A percentile compares a stretch with the other conserved stretches of the same genome.
These are phyloP conservation scores for Colletotrichum nymphaeae DNA, from an alignment of 2,329 filamentous ascomycete species.

Conservation along the genomic window DNA sequence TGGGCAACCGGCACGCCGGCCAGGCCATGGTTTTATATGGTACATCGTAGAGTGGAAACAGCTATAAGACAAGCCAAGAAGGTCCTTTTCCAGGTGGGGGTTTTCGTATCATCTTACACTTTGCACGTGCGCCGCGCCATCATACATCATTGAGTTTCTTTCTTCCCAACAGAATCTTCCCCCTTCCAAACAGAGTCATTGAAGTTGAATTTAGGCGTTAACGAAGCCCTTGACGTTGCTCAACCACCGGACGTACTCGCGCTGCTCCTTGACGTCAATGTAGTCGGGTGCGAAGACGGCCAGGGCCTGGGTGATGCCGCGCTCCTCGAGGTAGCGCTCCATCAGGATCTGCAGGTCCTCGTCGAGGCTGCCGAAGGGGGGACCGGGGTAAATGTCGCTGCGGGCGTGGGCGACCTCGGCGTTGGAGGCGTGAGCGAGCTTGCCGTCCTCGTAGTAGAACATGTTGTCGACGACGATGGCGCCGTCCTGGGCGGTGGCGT, in stretches of 20 bases:
- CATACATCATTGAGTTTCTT: conserved; percentile 31
- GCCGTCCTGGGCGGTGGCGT: conserved; percentile 88
- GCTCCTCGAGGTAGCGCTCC: conserved; percentile 94
- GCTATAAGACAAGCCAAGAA: conserved; percentile 35
- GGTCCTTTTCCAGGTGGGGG: neutral
- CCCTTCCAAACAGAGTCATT: neutral
- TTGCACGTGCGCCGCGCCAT: conserved; percentile 15
- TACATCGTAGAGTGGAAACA: conserved; percentile 38
- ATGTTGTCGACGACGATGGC: conserved; percentile 90
- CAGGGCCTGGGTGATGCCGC: conserved; percentile 87
- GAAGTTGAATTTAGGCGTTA: conserved; percentile 64
- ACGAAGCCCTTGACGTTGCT: conserved; percentile 88
- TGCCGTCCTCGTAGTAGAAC: conserved; percentile 84
- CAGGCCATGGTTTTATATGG: conserved; percentile 34
- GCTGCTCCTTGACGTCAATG: conserved; percentile 98
- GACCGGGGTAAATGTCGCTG: conserved; percentile 86
- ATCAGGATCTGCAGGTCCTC: conserved; percentile 94
- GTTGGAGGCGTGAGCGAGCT: conserved; percentile 79
- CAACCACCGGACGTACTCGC: conserved; percentile 94
- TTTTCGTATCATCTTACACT: conserved; percentile 34
- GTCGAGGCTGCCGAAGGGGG: conserved; percentile 93
- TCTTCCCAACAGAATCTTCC: conserved; percentile 11
- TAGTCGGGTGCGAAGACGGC: conserved; percentile 95
- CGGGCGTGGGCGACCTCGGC: conserved; percentile 83
- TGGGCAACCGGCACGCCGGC: conserved; percentile 20